Base-by-base conservation (phyloP, 1,284 basidiomycete genomes). In the Cutaneotrichosporon mucoides region DNA sequence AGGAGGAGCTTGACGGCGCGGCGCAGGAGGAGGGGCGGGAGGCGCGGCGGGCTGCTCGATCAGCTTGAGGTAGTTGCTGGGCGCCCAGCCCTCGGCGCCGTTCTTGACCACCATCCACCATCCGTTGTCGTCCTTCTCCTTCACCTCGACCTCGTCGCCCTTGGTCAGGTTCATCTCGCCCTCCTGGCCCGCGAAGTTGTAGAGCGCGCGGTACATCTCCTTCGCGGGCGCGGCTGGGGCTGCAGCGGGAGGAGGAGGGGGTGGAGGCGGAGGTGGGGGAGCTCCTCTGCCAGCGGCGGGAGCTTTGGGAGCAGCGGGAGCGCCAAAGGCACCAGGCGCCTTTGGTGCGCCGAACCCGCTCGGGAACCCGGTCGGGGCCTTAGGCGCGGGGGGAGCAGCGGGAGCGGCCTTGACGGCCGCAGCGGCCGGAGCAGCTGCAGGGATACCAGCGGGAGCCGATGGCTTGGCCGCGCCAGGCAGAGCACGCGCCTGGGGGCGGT, bases 41-140 rank as follows among this genome's bases (percentile, higher is more conserved):
- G 90, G 85, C 0, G 88, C 84, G 0, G 85, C 63, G 1, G 63
- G 43, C 42, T 62, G 80, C 16, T 85, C 82, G 47, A 88, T 84
- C 47, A 88, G 82, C 72, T 94, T 90, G 34, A 94, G 85, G 72
- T 97, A 97, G 76, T 97, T 96, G 65, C 88, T 88, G 2, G 95
- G 95, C 13, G 93, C 90, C 94, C 94, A 99, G 12, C 92, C 95
- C 76, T 98, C 92, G 24, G 81, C 78, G 1, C 84, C 85, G 57
- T 83, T 84, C 79, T 91, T 94, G 82, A 89, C 91, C 53, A 98
- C 88, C 46, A 98, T 82, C 93, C 95, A 98, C 95, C 95, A 99
- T 2, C 84, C 92, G 70, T 93, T 92, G 61, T 91, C 85, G 66
- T 96, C 92, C 80, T 97, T 93, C 80, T 96, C 88, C 55, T 94